Evolutionary conservation across 331 rosid genomes (phyloP).

Genomic region (Quercus phellos): DNA sequence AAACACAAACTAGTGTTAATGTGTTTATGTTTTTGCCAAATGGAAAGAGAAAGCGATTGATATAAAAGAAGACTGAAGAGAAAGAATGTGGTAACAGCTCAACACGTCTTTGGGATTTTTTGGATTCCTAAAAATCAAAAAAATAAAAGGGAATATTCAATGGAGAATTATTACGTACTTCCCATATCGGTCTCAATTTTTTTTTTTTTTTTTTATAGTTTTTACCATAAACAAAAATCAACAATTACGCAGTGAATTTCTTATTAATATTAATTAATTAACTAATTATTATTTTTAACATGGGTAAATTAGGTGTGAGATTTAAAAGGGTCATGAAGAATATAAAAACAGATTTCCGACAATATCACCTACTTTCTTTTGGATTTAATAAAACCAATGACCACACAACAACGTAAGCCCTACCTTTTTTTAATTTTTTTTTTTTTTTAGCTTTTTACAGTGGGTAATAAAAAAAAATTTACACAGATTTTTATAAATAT

Average conservation of each 20-base stretch:
- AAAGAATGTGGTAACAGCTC: constrained; percentile 55
- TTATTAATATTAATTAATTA: too few relatives aligned
- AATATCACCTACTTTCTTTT: constrained; percentile 30
- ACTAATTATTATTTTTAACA: neutral
- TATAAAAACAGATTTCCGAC: constrained; percentile 29
- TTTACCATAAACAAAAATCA: neutral
- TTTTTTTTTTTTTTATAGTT: too few relatives aligned
- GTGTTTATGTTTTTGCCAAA: neutral
- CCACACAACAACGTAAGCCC: constrained; percentile 21
- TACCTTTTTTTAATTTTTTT: neutral
- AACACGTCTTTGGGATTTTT: constrained; percentile 56
- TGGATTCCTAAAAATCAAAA: constrained; percentile 21
- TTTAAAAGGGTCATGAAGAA: constrained; percentile 10
- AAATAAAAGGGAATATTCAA: neutral
- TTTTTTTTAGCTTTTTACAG: neutral
- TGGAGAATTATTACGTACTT: constrained; percentile 15
- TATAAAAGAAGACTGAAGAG: neutral
- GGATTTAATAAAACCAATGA: constrained; percentile 26
- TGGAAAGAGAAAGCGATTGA: constrained; percentile 9
- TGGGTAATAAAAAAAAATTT: constrained; percentile 18
- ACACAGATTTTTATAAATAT: neutral
- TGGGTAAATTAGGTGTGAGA: neutral
- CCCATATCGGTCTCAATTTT: neutral
- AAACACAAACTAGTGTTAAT: neutral
- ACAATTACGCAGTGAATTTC: neutral